Percentiles rank a stretch among this genome's conserved stretches.
Conservation (phyloP, 2,329 filamentous ascomycete genomes). For the Sclerotinia trifoliorum region DNA sequence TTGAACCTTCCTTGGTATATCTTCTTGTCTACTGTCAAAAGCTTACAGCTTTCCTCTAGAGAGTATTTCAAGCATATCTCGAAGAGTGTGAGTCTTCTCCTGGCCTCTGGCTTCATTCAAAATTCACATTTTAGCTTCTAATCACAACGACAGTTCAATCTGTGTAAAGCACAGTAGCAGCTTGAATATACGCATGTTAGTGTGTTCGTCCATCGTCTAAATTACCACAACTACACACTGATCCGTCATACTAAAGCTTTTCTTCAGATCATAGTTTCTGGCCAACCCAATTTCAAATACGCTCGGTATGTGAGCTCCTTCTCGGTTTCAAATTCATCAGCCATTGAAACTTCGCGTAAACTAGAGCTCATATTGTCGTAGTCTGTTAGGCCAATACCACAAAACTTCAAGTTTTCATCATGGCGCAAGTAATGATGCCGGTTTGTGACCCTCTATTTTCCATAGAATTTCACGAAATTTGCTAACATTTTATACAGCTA, state of each 20-base stretch:
- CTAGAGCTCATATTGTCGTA: not conserved
- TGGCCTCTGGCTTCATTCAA: not conserved
- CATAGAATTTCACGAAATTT: not conserved
- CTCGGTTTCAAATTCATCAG: not conserved
- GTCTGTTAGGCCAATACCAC: not conserved
- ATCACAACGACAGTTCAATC: not conserved
- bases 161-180: not conserved
- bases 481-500: not conserved
- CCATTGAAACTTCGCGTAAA: not conserved
- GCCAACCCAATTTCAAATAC: not conserved
- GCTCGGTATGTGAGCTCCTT: not conserved
- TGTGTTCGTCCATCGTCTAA: too few relatives aligned
- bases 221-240: not conserved
- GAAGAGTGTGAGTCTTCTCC: not conserved
- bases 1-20: not conserved
- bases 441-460: not conserved
- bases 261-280: not conserved
- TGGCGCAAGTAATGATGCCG: conserved; percentile 16
- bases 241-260: not conserved
- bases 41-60: not conserved
- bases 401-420: not conserved
- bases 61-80: not conserved
- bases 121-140: not conserved
- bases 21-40: not conserved
- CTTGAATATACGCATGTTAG: not conserved